Conservation (phyloP, 768 basidiomycete species). For the Phylloporus sp. region DNA sequence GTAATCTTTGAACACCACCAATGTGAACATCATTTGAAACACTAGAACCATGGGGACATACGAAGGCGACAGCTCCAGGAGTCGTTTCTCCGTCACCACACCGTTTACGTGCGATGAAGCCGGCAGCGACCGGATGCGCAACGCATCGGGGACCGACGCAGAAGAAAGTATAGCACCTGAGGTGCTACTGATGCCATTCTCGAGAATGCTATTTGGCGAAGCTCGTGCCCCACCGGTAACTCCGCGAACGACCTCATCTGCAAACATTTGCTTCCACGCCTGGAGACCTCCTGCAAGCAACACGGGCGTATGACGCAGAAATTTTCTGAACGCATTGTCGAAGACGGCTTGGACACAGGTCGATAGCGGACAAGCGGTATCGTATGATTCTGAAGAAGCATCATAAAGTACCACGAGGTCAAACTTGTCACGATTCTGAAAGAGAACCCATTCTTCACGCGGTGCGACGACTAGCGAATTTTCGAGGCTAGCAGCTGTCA, state of each 20-base stretch:
- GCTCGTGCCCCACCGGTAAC: slow-evolving; percentile 12
- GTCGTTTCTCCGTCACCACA: slow-evolving; percentile 14
- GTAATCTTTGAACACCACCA: slow-evolving; percentile 11
- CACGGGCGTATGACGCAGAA: slow-evolving; percentile 71
- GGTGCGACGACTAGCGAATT: slow-evolving; percentile 69
- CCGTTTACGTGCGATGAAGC: slow-evolving; percentile 14
- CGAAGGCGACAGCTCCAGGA: slow-evolving; percentile 16
- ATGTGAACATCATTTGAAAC: slow-evolving; percentile 9
- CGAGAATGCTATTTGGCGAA: slow-evolving; percentile 16
- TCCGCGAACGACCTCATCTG: slow-evolving; percentile 35
- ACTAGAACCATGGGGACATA: slow-evolving; percentile 13
- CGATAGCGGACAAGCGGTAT: slow-evolving; percentile 49
- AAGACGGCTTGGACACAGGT: slow-evolving; percentile 64
- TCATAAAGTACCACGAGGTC: slow-evolving; percentile 89
- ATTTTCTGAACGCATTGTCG: slow-evolving; percentile 66
- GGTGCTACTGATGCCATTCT: slow-evolving; percentile 26
- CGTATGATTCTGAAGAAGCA: slow-evolving; percentile 49
- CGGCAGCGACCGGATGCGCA: slow-evolving; percentile 11
- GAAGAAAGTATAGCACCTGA: slow-evolving; percentile 24
- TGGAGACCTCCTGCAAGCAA: slow-evolving; percentile 80
- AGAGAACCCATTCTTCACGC: slow-evolving; percentile 63
- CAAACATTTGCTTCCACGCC: slow-evolving; percentile 67
- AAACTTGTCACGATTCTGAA: slow-evolving; percentile 80
- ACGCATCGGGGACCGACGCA: slow-evolving; percentile 11
- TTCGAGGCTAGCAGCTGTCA: slow-evolving; percentile 65